Percentiles rank a stretch among this genome's conserved stretches.
Conservation (phyloP, 768 basidiomycete species). For the Gymnopilus junonius region DNA sequence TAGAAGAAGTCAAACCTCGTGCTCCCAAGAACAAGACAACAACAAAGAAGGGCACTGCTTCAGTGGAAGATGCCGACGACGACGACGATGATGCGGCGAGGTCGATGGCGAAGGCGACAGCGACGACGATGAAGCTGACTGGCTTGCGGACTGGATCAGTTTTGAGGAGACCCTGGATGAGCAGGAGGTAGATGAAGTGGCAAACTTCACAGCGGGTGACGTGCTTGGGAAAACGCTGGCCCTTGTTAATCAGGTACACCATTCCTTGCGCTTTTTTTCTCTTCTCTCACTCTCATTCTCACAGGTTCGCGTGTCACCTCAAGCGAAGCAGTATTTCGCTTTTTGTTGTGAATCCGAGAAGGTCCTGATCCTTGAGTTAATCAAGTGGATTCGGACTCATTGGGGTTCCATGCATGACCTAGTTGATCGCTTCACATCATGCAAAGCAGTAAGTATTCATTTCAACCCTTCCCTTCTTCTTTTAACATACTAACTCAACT, state of each 20-base stretch:
- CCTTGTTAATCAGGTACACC: neutral
- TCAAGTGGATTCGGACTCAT: conserved; percentile 30
- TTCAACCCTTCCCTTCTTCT: neutral
- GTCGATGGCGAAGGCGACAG: conserved; percentile 14
- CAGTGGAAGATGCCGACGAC: neutral
- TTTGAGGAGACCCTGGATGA: neutral
- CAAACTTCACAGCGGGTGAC: conserved; percentile 17
- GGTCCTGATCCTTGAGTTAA: conserved; percentile 24
- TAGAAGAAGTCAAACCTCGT: conserved; percentile 28
- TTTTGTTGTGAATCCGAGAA: too few relatives aligned
- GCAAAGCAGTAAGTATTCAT: neutral
- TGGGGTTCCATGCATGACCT: conserved; percentile 34
- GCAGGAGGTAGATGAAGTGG: neutral
- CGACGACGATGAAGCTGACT: neutral
- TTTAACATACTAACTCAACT: neutral
- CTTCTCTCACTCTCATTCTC: neutral
- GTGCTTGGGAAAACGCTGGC: conserved; percentile 22
- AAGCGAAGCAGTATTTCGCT: conserved; percentile 31
- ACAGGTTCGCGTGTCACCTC: conserved; percentile 29
- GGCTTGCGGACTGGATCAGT: neutral
- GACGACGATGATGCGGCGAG: conserved; percentile 6
- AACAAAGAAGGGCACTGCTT: neutral
- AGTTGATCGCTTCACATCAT: conserved; percentile 13
- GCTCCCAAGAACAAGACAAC: neutral
- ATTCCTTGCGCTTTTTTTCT: neutral